Conservation (phyloP, 768 basidiomycete genomes). For the Suillus clintonianus region DNA sequence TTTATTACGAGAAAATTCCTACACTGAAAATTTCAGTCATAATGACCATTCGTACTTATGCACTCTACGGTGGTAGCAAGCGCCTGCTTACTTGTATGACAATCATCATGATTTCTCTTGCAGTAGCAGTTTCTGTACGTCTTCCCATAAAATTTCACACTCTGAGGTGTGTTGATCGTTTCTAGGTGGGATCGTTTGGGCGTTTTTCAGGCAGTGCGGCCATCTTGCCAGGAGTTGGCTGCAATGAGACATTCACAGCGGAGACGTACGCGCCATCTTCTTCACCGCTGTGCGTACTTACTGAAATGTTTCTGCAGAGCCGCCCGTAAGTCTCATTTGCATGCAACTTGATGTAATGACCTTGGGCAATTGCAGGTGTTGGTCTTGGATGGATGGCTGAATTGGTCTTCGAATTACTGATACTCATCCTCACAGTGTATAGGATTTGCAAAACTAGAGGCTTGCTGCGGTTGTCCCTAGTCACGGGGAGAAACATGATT, state of each 20-base stretch:
- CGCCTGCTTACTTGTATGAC: conserved; percentile 42
- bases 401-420: conserved; percentile 49
- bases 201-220: conserved; percentile 41
- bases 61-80: conserved; percentile 46
- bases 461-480: conserved; percentile 18
- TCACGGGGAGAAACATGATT: conserved; percentile 36
- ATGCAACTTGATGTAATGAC: neutral
- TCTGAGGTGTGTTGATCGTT: neutral
- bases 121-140: conserved; percentile 39
- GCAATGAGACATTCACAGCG: conserved; percentile 11
- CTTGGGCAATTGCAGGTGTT: conserved; percentile 18
- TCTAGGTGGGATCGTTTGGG: conserved; percentile 37
- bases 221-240: conserved; percentile 30
- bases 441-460: conserved; percentile 44
- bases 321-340: conserved; percentile 25
- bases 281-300: conserved; percentile 37
- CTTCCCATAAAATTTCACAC: neutral
- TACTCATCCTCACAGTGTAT: conserved; percentile 49
- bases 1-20: neutral
- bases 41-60: conserved; percentile 49
- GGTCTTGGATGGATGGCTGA: conserved; percentile 51
- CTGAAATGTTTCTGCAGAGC: neutral
- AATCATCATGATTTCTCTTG: conserved; percentile 31
- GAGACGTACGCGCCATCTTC: conserved; percentile 18
- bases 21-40: conserved; percentile 35